phyloP scores from a whole-genome alignment of 2,329 filamentous ascomycete genomes.

The Aspergillus cejpii region DNA sequence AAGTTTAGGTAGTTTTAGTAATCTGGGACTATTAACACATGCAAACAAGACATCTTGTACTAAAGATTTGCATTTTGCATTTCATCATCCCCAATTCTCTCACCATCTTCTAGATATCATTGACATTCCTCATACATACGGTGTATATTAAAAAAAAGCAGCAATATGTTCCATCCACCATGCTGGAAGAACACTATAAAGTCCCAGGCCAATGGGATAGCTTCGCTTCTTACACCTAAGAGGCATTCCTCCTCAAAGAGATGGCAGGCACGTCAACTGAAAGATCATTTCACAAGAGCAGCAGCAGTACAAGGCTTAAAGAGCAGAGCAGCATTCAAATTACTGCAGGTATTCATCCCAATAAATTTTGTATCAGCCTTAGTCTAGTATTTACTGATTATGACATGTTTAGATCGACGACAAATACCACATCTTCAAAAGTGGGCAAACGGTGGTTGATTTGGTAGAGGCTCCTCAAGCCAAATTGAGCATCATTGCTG shows the following conservation, averaged over 20 bases:
- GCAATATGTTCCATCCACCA: constrained; percentile 1
- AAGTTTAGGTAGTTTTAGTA: too few relatives aligned
- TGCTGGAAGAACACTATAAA: neutral
- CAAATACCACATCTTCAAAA: constrained; percentile 70
- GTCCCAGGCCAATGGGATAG: constrained; percentile 9
- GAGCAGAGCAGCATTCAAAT: constrained; percentile 87
- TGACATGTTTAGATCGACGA: constrained; percentile 60
- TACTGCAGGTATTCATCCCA: constrained; percentile 64
- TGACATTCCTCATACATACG: too few relatives aligned
- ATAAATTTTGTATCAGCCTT: too few relatives aligned
- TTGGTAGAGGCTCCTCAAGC: constrained; percentile 48
- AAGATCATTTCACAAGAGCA: constrained; percentile 64
- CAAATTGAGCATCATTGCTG: neutral
- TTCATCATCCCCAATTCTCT: too few relatives aligned
- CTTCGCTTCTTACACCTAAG: constrained; percentile 19
- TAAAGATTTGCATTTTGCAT: too few relatives aligned
- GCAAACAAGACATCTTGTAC: too few relatives aligned
- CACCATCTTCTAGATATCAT: too few relatives aligned
- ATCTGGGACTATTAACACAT: too few relatives aligned
- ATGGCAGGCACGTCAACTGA: constrained; percentile 75
- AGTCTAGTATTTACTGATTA: neutral
- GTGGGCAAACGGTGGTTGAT: constrained; percentile 81
- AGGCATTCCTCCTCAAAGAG: constrained; percentile 56
- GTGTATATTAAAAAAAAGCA: neutral
- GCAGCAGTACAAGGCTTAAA: constrained; percentile 76